A percentile compares a stretch with the other conserved stretches of the same genome.
These are phyloP conservation scores for Floccularia luteovirens DNA, from an alignment of 768 basidiomycete genomes.

Conservation along the genomic window DNA sequence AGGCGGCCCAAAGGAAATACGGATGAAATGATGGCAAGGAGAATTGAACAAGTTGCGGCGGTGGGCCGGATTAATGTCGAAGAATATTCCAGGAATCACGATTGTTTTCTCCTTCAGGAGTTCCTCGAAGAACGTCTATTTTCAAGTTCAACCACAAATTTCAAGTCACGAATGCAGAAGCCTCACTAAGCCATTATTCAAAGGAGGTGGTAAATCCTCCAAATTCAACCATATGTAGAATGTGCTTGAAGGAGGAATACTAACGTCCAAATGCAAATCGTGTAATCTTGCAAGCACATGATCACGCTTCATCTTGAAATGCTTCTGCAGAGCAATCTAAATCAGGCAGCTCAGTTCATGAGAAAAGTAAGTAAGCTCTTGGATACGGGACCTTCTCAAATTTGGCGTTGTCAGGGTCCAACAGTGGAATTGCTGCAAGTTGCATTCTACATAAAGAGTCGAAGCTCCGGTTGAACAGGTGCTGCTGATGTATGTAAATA, in stretches of 20 bases:
- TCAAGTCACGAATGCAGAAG: no score
- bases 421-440: slow-evolving; percentile 77
- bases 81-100: slow-evolving; percentile 88
- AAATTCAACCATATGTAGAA: slow-evolving; percentile 96
- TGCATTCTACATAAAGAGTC: slow-evolving; percentile 53
- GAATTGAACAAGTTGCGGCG: slow-evolving; percentile 86
- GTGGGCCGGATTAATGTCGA: slow-evolving; percentile 76
- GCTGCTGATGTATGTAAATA: no score
- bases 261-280: slow-evolving; percentile 70
- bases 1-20: slow-evolving; percentile 82
- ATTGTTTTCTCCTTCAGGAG: slow-evolving; percentile 86
- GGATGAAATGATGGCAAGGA: slow-evolving; percentile 85
- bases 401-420: slow-evolving; percentile 63
- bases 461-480: no score
- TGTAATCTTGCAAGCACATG: slow-evolving; percentile 80
- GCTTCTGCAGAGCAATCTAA: slow-evolving; percentile 75
- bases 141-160: neutral
- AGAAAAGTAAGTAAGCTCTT: neutral
- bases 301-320: slow-evolving; percentile 89
- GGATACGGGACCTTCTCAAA: slow-evolving; percentile 49
- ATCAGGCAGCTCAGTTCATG: neutral
- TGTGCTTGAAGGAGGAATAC: slow-evolving; percentile 69
- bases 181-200: slow-evolving; percentile 80
- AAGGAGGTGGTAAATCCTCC: slow-evolving; percentile 66
- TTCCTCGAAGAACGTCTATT: slow-evolving; percentile 88